These are phyloP conservation scores for Fusarium sp. DNA, from an alignment of 2,329 filamentous ascomycete genomes.

Conservation along the genomic window DNA sequence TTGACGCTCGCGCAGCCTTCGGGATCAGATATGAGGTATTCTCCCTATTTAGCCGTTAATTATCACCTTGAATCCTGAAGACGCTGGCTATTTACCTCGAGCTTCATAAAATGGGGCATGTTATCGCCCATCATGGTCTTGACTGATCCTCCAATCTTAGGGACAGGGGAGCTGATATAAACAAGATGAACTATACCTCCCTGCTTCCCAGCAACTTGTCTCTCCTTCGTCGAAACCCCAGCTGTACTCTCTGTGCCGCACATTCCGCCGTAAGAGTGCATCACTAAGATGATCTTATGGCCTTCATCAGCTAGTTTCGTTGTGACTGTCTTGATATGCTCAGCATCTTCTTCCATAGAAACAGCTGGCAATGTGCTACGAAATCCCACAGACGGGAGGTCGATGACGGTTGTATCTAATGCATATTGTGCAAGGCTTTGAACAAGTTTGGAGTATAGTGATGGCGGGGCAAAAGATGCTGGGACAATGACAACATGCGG, in stretches of 20 bases:
- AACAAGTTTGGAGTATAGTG: background rate
- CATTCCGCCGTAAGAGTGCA: too few relatives aligned
- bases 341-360: background rate
- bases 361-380: background rate
- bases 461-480: background rate
- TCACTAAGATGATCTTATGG: background rate
- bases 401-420: background rate
- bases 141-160: background rate
- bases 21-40: background rate
- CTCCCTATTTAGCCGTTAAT: rapidly evolving
- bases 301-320: background rate
- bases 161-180: background rate
- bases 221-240: too few relatives aligned
- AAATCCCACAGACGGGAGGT: background rate
- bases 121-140: background rate
- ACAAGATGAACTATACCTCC: background rate
- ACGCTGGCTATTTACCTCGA: background rate
- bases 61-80: rapidly evolving
- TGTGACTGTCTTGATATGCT: background rate
- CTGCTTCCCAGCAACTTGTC: too few relatives aligned
- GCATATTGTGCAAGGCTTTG: background rate
- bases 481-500: background rate
- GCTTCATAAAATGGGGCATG: background rate
- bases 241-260: too few relatives aligned
- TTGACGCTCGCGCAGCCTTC: background rate